Percentiles rank a stretch among this genome's conserved stretches.
Evolutionary conservation across 2,329 filamentous ascomycete species (phyloP).

Genomic region (Diaporthe velutina): DNA sequence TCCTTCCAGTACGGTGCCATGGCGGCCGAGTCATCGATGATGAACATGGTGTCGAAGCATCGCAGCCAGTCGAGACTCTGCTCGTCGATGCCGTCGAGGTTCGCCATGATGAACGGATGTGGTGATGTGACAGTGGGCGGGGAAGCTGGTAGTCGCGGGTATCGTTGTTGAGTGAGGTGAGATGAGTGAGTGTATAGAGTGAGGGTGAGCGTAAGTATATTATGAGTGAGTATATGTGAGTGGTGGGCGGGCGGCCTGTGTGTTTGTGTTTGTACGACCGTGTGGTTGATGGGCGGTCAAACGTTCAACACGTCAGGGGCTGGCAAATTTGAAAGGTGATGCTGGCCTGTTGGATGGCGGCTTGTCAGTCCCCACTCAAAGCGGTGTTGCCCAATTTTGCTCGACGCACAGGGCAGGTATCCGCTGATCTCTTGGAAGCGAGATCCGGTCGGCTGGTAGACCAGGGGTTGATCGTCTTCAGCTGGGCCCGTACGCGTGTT

Average conservation of each 20-base stretch:
- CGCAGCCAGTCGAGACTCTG: conserved; percentile 34
- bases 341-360: conserved; percentile 17
- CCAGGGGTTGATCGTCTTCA: conserved; percentile 21
- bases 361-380: conserved; percentile 25
- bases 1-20: conserved; percentile 32
- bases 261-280: conserved; percentile 21
- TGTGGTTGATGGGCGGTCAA: conserved; percentile 21
- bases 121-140: neutral
- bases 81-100: conserved; percentile 32
- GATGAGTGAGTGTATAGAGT: conserved; percentile 11
- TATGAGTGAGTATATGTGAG: neutral
- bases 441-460: conserved; percentile 24
- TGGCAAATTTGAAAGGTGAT: conserved; percentile 29
- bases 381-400: conserved; percentile 22
- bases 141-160: neutral
- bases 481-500: conserved; percentile 8
- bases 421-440: conserved; percentile 16
- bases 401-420: conserved; percentile 16
- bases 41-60: conserved; percentile 34
- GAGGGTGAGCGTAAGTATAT: neutral
- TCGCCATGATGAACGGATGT: conserved; percentile 29
- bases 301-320: conserved; percentile 24
- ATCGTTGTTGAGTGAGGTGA: neutral
- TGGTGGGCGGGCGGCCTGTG: neutral
- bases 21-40: conserved; percentile 31